phyloP scores from a whole-genome alignment of 495 filamentous ascomycete species.

The Xylaria bambusicola region DNA sequence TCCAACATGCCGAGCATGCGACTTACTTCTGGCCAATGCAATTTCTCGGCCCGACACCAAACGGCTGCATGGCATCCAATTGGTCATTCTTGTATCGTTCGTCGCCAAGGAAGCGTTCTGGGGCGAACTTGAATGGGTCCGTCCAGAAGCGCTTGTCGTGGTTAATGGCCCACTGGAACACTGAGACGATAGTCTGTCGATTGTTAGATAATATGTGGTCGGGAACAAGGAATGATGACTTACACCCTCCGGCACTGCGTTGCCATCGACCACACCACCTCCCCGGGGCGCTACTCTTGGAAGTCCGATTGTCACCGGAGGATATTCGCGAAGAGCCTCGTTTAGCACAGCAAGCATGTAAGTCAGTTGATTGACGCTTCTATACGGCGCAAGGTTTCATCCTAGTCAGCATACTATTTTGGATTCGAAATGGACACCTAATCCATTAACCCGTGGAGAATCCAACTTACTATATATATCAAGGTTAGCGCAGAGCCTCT shows the following conservation, averaged over 20 bases:
- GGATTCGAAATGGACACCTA: no score
- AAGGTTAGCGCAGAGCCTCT: neutral
- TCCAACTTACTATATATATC: neutral
- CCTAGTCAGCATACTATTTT: slow-evolving; percentile 32
- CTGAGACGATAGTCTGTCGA: slow-evolving; percentile 50
- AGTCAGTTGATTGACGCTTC: slow-evolving; percentile 36
- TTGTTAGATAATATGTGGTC: slow-evolving; percentile 16
- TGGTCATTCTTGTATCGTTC: slow-evolving; percentile 46
- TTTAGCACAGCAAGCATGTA: slow-evolving; percentile 56
- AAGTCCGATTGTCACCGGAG: slow-evolving; percentile 48
- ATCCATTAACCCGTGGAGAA: no score
- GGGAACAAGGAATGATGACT: slow-evolving; percentile 1
- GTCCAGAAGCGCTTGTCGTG: slow-evolving; percentile 44
- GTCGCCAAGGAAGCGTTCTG: slow-evolving; percentile 52
- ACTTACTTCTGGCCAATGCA: slow-evolving; percentile 60
- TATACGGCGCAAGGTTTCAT: neutral
- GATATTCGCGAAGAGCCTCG: slow-evolving; percentile 53
- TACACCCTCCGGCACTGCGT: slow-evolving; percentile 42
- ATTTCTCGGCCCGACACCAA: slow-evolving; percentile 53
- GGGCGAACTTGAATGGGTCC: slow-evolving; percentile 48
- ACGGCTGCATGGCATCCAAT: slow-evolving; percentile 51
- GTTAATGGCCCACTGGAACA: slow-evolving; percentile 51
- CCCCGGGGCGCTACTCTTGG: slow-evolving; percentile 44
- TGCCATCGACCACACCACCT: slow-evolving; percentile 50
- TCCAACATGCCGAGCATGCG: neutral